Conservation (phyloP, 2,329 filamentous ascomycete genomes). For the Colletotrichum spaethianum region DNA sequence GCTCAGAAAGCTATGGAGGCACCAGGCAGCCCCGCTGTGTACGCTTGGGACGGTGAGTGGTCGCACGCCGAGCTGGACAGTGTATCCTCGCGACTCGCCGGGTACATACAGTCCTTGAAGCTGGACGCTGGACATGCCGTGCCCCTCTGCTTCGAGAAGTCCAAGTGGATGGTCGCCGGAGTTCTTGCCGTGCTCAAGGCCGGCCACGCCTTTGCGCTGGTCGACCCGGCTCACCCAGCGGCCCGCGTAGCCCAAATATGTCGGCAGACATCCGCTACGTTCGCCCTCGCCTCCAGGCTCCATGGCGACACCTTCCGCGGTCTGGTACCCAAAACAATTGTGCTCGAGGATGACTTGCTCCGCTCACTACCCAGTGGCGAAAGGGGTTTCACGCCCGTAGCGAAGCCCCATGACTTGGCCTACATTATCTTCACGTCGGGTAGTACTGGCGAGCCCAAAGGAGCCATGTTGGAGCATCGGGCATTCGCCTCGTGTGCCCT, state of each 20-base stretch:
- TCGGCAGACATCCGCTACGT: constrained; percentile 12
- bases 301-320: not conserved
- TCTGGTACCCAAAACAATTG: not conserved
- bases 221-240: constrained; percentile 45
- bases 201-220: constrained; percentile 47
- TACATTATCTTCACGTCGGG: constrained; percentile 20
- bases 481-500: not conserved
- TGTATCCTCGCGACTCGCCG: constrained; percentile 41
- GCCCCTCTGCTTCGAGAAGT: constrained; percentile 55
- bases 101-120: constrained; percentile 2
- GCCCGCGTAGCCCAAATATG: constrained; percentile 40
- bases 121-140: constrained; percentile 46
- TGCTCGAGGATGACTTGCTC: constrained; percentile 36
- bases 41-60: constrained; percentile 44
- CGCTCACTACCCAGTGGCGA: not conserved
- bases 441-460: constrained; percentile 16
- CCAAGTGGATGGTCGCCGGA: constrained; percentile 50
- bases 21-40: constrained; percentile 41
- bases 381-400: not conserved
- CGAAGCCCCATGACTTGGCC: constrained; percentile 8
- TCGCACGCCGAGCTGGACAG: constrained; percentile 44
- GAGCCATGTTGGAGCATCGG: constrained; percentile 3
- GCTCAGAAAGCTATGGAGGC: not conserved
- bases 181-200: constrained; percentile 54
- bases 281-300: constrained; percentile 19